phyloP scores from a whole-genome alignment of 2,329 filamentous ascomycete species.

The Phaeophleospora eucalypticola region DNA sequence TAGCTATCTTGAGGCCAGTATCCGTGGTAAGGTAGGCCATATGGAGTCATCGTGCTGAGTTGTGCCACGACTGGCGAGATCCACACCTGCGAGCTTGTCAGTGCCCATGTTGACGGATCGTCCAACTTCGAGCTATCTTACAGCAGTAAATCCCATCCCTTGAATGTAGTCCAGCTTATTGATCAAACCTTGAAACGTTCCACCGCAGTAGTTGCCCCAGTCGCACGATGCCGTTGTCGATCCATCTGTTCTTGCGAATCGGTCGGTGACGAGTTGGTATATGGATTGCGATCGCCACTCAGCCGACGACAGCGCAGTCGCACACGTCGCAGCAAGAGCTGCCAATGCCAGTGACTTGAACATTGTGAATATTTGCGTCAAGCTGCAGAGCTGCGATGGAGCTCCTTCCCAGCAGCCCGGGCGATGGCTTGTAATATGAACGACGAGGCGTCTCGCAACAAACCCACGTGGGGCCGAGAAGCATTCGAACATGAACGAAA shows the following conservation, averaged over 20 bases:
- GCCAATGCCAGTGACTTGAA: neutral
- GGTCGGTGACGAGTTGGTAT: slow-evolving; percentile 57
- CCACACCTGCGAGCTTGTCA: slow-evolving; percentile 21
- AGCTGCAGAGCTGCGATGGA: neutral
- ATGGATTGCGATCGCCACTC: slow-evolving; percentile 49
- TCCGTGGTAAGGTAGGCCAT: slow-evolving; percentile 45
- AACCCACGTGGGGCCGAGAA: no score
- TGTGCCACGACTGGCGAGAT: slow-evolving; percentile 42
- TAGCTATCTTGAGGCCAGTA: slow-evolving; percentile 20
- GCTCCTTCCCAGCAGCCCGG: neutral
- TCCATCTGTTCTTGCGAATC: slow-evolving; percentile 49
- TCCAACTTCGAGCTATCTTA: neutral
- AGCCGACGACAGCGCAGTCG: slow-evolving; percentile 14
- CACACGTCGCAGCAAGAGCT: slow-evolving; percentile 2
- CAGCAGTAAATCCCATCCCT: slow-evolving; percentile 46
- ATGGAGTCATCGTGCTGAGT: slow-evolving; percentile 32
- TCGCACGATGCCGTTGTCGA: slow-evolving; percentile 44
- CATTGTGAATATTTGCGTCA: neutral
- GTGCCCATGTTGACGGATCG: neutral
- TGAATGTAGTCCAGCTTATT: slow-evolving; percentile 48
- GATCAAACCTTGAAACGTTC: slow-evolving; percentile 45
- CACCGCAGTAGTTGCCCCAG: slow-evolving; percentile 43
- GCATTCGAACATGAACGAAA: neutral
- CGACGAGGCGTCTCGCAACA: no score
- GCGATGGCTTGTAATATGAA: no score